phyloP scores from a whole-genome alignment of 306 rosid genomes.

The Pyrus betulifolia region DNA sequence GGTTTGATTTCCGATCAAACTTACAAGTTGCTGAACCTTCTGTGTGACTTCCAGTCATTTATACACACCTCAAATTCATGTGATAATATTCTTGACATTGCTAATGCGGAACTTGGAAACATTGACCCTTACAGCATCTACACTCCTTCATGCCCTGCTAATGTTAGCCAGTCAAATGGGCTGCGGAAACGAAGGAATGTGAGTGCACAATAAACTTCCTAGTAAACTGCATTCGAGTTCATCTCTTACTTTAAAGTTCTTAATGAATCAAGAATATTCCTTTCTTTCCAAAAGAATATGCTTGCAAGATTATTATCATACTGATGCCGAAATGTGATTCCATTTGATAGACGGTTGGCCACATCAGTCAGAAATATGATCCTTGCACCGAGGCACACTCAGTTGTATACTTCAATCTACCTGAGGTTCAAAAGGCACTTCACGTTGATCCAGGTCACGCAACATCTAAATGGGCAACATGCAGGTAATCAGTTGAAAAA shows the following conservation, averaged over 20 bases:
- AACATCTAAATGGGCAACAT: slow-evolving; percentile 67
- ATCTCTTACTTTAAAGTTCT: background rate
- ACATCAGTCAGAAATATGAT: slow-evolving; percentile 50
- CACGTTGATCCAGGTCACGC: slow-evolving; percentile 52
- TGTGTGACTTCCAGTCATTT: slow-evolving; percentile 48
- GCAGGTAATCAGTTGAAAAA: slow-evolving; percentile 50
- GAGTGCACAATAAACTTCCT: slow-evolving; percentile 20
- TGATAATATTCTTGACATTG: slow-evolving; percentile 30
- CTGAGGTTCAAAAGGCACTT: slow-evolving; percentile 66
- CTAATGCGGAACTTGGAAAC: slow-evolving; percentile 52
- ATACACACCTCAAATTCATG: slow-evolving; percentile 50
- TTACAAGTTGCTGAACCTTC: slow-evolving; percentile 48
- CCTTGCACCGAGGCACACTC: slow-evolving; percentile 82
- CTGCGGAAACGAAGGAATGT: slow-evolving; percentile 54
- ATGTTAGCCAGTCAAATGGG: slow-evolving; percentile 40
- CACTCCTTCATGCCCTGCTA: slow-evolving; percentile 53
- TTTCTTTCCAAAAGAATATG: background rate
- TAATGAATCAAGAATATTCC: background rate
- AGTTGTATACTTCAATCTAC: slow-evolving; percentile 60
- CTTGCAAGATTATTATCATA: background rate
- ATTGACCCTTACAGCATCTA: slow-evolving; percentile 80
- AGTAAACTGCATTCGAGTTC: background rate
- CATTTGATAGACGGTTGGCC: slow-evolving; percentile 46
- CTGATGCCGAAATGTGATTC: slow-evolving; percentile 16
- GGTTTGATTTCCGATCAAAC: slow-evolving; percentile 92